Evolutionary conservation across 305 asterid species (phyloP).

Genomic region (Fraxinus paxiana): DNA sequence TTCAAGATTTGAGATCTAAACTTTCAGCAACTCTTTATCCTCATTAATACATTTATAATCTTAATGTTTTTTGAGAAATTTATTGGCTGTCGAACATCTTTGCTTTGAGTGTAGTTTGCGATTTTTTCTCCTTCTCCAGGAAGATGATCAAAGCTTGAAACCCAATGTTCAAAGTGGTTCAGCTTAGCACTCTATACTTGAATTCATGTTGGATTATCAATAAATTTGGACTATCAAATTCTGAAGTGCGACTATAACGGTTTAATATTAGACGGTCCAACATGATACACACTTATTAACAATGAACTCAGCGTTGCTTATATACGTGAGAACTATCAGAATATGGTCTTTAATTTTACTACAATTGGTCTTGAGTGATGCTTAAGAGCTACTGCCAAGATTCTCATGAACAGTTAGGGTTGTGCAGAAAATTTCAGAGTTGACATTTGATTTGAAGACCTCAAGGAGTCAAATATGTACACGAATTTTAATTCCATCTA

Average conservation of each 20-base stretch:
- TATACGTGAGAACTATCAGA: neutral
- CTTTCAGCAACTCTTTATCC: constrained; percentile 9
- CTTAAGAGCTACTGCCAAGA: neutral
- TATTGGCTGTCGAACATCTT: constrained; percentile 9
- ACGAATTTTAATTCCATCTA: neutral
- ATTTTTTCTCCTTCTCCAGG: neutral
- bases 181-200: neutral
- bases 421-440: neutral
- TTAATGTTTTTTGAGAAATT: neutral
- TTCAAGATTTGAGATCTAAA: constrained; percentile 16
- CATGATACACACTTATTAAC: neutral
- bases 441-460: neutral
- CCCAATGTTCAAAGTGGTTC: neutral
- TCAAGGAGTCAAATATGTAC: neutral
- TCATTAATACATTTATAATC: neutral
- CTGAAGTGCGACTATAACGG: neutral
- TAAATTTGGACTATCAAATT: neutral
- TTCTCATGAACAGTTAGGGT: neutral
- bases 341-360: neutral
- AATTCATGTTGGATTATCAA: neutral
- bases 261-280: neutral
- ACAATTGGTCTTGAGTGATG: neutral
- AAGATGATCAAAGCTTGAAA: neutral
- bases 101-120: constrained; percentile 12
- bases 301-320: neutral